Evolutionary conservation across 1,139 yeast species (phyloP).

Genomic region (Taiozyma sp.): DNA sequence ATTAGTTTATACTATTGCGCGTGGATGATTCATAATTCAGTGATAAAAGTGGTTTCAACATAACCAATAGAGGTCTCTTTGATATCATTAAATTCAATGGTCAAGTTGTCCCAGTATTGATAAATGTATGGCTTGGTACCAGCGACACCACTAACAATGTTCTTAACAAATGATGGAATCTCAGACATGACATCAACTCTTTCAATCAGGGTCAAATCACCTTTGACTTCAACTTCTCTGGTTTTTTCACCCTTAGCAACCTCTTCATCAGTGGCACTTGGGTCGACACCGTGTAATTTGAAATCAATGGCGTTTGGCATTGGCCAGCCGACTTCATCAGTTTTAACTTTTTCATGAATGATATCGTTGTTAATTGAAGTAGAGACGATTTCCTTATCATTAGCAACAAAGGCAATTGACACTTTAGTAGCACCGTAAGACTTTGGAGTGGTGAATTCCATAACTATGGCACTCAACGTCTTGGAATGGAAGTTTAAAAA

Average conservation of each 20-base stretch:
- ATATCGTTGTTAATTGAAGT: constrained; percentile 66
- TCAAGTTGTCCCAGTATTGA: constrained; percentile 66
- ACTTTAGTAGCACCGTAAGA: constrained; percentile 84
- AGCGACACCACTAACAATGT: constrained; percentile 88
- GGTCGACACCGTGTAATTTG: constrained; percentile 45
- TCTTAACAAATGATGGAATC: constrained; percentile 90
- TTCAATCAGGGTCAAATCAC: constrained; percentile 65
- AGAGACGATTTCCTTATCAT: constrained; percentile 57
- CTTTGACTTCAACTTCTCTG: constrained; percentile 42
- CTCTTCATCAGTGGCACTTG: constrained; percentile 35
- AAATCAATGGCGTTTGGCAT: constrained; percentile 70
- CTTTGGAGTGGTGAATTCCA: constrained; percentile 95
- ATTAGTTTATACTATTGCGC: neutral
- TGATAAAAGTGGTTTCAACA: constrained; percentile 80
- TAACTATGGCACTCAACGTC: constrained; percentile 68
- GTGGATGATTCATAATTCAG: constrained; percentile 27
- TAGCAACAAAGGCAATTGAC: constrained; percentile 69
- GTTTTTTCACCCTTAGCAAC: constrained; percentile 29
- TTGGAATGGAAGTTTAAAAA: constrained; percentile 85
- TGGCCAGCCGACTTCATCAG: constrained; percentile 90
- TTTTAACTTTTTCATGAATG: constrained; percentile 52
- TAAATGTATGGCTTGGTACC: constrained; percentile 95
- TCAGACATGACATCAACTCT: constrained; percentile 98
- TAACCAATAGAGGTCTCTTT: constrained; percentile 68
- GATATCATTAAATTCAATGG: constrained; percentile 31